phyloP scores from a whole-genome alignment of 2,329 filamentous ascomycete genomes.

The Cercospora beticola region DNA sequence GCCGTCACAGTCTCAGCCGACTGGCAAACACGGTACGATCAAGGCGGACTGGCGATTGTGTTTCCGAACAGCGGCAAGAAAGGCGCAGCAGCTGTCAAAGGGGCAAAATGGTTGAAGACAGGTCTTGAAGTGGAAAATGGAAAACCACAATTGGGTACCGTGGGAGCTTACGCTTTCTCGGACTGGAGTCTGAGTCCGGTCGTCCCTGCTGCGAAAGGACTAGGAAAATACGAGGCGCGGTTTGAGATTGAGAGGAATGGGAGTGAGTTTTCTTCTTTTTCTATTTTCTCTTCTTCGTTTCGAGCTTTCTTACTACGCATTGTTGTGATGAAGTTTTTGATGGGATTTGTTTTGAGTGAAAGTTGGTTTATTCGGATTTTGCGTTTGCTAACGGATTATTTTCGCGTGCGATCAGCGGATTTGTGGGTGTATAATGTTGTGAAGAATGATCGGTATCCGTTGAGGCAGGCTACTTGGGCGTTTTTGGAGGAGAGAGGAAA shows the following conservation, averaged over 20 bases:
- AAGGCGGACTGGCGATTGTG: constrained; percentile 20
- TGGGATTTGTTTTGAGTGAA: neutral
- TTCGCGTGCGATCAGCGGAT: neutral
- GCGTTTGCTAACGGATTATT: neutral
- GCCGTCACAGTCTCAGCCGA: constrained; percentile 19
- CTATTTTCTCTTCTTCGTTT: neutral
- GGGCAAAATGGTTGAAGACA: constrained; percentile 19
- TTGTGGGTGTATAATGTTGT: constrained; percentile 65
- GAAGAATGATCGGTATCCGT: constrained; percentile 43
- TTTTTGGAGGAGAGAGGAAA: constrained; percentile 22
- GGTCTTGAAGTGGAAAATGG: constrained; percentile 22
- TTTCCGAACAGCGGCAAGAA: constrained; percentile 8
- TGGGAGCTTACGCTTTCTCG: constrained; percentile 18
- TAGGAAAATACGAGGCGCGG: constrained; percentile 11
- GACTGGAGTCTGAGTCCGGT: constrained; percentile 24
- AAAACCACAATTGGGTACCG: constrained; percentile 19
- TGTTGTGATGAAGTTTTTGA: neutral
- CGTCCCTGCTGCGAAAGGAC: constrained; percentile 8
- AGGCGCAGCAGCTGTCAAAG: neutral
- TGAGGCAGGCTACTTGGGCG: constrained; percentile 22
- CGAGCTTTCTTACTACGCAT: neutral
- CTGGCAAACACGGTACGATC: constrained; percentile 22
- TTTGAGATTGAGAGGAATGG: constrained; percentile 42
- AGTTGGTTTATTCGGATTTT: neutral
- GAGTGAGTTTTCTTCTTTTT: constrained; percentile 40